phyloP scores from a whole-genome alignment of 306 rosid species.

The Citrullus mucosospermus region DNA sequence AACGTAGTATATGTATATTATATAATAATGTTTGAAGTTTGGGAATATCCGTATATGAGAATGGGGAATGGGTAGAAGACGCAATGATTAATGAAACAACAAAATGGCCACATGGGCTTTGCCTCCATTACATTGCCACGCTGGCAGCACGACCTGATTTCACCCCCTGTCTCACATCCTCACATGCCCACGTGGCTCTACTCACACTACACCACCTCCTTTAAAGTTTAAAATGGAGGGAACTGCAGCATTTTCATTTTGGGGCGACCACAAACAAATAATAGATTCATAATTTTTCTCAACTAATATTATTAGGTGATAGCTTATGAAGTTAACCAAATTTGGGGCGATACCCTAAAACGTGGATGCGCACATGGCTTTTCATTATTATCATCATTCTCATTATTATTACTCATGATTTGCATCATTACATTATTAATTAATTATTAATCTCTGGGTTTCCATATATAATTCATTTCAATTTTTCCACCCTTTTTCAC shows the following conservation, averaged over 20 bases:
- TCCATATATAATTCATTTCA: too few relatives aligned
- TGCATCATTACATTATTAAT: not conserved
- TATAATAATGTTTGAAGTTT: too few relatives aligned
- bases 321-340: too few relatives aligned
- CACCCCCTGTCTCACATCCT: not conserved
- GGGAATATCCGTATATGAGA: not conserved
- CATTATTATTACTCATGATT: not conserved
- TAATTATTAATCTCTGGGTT: not conserved
- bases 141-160: not conserved
- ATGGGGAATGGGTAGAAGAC: not conserved
- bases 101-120: not conserved
- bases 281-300: too few relatives aligned
- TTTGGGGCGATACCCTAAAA: not conserved
- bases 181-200: not conserved
- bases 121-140: not conserved
- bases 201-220: too few relatives aligned
- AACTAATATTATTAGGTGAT: too few relatives aligned
- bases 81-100: not conserved
- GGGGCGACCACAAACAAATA: too few relatives aligned
- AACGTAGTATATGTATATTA: too few relatives aligned
- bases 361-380: constrained; percentile 10
- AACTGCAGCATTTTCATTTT: too few relatives aligned
- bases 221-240: too few relatives aligned
- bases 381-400: not conserved
- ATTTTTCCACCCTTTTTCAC: not conserved